Percentiles rank a stretch among this genome's conserved stretches.
These are phyloP conservation scores for Aspergillus flavus DNA, from an alignment of 2,329 filamentous ascomycete genomes.

Conservation along the genomic window DNA sequence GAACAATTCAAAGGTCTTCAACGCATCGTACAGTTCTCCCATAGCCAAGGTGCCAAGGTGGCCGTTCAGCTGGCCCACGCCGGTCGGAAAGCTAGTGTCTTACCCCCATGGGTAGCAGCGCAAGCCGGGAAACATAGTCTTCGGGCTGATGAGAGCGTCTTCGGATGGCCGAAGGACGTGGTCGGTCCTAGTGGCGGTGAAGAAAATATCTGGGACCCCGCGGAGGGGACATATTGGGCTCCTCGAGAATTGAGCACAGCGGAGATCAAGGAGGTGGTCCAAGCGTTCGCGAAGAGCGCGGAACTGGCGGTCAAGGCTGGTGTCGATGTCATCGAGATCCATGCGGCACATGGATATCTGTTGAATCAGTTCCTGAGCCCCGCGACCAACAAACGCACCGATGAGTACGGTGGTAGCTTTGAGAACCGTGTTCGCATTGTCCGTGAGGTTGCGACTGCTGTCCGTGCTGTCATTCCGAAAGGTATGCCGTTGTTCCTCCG, in stretches of 20 bases:
- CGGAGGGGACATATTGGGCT: conserved; percentile 52
- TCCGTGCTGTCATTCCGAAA: conserved; percentile 63
- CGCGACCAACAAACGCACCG: conserved; percentile 66
- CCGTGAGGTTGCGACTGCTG: conserved; percentile 65
- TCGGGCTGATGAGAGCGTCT: conserved; percentile 52
- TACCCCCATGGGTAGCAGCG: conserved; percentile 50
- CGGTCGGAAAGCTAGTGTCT: conserved; percentile 63
- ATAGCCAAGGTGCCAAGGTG: conserved; percentile 74
- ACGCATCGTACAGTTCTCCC: conserved; percentile 73
- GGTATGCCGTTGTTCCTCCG: conserved; percentile 71
- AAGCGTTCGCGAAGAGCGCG: conserved; percentile 61
- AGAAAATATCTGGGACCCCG: conserved; percentile 62
- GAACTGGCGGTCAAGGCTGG: conserved; percentile 66
- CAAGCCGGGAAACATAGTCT: conserved; percentile 22
- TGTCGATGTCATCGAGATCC: conserved; percentile 77
- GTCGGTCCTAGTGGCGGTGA: conserved; percentile 38
- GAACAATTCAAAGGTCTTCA: conserved; percentile 69
- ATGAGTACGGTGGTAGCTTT: conserved; percentile 53
- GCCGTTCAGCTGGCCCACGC: conserved; percentile 82
- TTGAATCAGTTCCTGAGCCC: conserved; percentile 71
- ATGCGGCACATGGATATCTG: conserved; percentile 77
- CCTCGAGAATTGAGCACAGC: conserved; percentile 68
- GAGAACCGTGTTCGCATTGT: conserved; percentile 68
- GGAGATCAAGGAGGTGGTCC: conserved; percentile 67
- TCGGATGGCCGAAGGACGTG: conserved; percentile 58